phyloP scores from a whole-genome alignment of 352 stramenopile genomes.

The Phytophthora tentaculata region DNA sequence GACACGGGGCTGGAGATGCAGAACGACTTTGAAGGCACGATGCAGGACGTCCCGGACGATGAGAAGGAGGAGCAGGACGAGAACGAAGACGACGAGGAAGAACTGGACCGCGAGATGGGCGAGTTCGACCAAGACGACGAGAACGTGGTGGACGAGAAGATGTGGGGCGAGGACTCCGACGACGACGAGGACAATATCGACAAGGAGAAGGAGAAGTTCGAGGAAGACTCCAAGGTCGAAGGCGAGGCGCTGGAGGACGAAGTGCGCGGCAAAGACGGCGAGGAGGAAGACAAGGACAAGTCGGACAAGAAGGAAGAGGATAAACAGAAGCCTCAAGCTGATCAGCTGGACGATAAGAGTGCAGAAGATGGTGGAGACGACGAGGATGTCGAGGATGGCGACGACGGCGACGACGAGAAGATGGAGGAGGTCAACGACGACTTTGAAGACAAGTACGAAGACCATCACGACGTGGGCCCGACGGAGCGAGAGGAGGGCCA shows the following conservation, averaged over 20 bases:
- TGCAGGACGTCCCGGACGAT: slow-evolving; percentile 96
- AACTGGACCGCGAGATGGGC: slow-evolving; percentile 99
- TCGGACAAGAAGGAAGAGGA: slow-evolving; percentile 54
- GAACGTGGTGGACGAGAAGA: slow-evolving; percentile 99
- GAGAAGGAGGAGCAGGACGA: slow-evolving; percentile 90
- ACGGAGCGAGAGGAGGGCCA: slow-evolving; percentile 61
- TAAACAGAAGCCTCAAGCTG: slow-evolving; percentile 58
- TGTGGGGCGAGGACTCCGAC: slow-evolving; percentile 96
- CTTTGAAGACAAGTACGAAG: slow-evolving; percentile 88
- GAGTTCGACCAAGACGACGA: slow-evolving; percentile 96
- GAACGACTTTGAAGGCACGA: slow-evolving; percentile 99
- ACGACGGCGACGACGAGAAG: slow-evolving; percentile 52
- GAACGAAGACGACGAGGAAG: slow-evolving; percentile 91
- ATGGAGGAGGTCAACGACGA: slow-evolving; percentile 92
- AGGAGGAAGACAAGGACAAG: slow-evolving; percentile 77
- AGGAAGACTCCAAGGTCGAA: slow-evolving; percentile 87
- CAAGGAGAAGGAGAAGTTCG: slow-evolving; percentile 96
- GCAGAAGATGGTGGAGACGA: slow-evolving; percentile 42
- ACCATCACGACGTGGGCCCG: slow-evolving; percentile 70
- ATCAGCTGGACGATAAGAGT: slow-evolving; percentile 51
- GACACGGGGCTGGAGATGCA: slow-evolving; percentile 99
- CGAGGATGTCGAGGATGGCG: slow-evolving; percentile 38
- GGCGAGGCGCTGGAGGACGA: slow-evolving; percentile 87
- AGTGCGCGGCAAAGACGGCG: slow-evolving; percentile 90
- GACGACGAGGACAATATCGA: slow-evolving; percentile 95